phyloP scores from a whole-genome alignment of 768 basidiomycete genomes.

The Boletus coccyginus region DNA sequence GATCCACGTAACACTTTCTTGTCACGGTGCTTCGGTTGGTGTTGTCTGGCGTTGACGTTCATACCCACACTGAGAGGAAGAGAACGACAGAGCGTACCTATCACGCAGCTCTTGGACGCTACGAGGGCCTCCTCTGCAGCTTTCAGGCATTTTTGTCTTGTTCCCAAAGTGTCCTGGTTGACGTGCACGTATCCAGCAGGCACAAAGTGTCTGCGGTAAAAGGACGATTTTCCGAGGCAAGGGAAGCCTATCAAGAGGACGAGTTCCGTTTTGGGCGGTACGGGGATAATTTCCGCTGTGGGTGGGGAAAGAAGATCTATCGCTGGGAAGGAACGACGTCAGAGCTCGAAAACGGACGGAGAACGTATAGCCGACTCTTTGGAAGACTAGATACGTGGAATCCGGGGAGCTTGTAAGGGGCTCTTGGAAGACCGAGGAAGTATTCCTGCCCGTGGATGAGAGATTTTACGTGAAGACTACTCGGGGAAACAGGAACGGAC shows the following conservation, averaged over 20 bases:
- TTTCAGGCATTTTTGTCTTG: constrained; percentile 72
- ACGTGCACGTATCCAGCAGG: constrained; percentile 73
- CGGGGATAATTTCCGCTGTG: constrained; percentile 14
- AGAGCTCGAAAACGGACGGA: neutral
- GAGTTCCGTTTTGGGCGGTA: constrained; percentile 37
- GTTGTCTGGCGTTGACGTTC: constrained; percentile 57
- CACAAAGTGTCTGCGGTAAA: constrained; percentile 69
- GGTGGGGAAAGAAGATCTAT: constrained; percentile 37
- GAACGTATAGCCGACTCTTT: constrained; percentile 15
- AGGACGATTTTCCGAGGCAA: constrained; percentile 76
- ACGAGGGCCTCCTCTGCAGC: constrained; percentile 54
- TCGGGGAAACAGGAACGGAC: neutral
- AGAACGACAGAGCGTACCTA: constrained; percentile 50
- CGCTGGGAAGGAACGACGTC: constrained; percentile 19
- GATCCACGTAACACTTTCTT: constrained; percentile 65
- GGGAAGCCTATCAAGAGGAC: constrained; percentile 64
- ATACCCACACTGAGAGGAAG: neutral
- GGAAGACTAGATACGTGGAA: constrained; percentile 59
- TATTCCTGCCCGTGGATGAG: constrained; percentile 57
- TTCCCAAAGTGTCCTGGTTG: constrained; percentile 81
- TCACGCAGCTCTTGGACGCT: constrained; percentile 64
- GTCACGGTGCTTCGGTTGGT: constrained; percentile 80
- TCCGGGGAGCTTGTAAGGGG: constrained; percentile 53
- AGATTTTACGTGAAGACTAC: neutral
- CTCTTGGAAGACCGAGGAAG: constrained; percentile 55